phyloP scores from a whole-genome alignment of 1,284 basidiomycete genomes.

The Gymnopus androsaceus region DNA sequence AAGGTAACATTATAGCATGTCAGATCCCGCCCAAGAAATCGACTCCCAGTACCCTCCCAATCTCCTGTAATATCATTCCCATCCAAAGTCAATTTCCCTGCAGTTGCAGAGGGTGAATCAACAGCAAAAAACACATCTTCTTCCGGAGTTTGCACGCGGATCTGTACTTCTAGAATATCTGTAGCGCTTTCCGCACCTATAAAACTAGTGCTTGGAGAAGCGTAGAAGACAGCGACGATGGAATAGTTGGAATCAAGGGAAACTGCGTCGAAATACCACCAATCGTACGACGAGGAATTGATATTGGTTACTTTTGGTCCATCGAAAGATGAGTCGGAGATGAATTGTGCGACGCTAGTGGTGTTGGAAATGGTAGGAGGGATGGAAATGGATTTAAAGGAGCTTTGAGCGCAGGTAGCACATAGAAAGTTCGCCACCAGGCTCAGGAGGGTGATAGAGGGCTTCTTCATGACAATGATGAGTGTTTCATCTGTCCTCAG shows the following conservation, averaged over 20 bases:
- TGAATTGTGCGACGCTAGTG: not conserved
- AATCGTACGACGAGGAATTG: constrained; percentile 20
- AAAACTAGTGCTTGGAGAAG: constrained; percentile 5
- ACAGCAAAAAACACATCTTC: constrained; percentile 5
- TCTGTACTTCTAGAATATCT: constrained; percentile 7
- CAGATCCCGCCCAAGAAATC: constrained; percentile 10
- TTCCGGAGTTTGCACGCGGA: constrained; percentile 16
- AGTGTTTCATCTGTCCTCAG: too few relatives aligned
- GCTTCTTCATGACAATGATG: too few relatives aligned
- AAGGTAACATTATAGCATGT: constrained; percentile 9
- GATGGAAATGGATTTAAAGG: too few relatives aligned
- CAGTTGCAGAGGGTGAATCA: not conserved
- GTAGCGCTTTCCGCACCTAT: constrained; percentile 3
- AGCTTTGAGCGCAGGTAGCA: too few relatives aligned
- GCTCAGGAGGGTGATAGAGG: too few relatives aligned
- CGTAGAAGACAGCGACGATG: constrained; percentile 18
- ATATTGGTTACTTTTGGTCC: constrained; percentile 18
- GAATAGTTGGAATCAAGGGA: constrained; percentile 16
- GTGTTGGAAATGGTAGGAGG: constrained; percentile 1
- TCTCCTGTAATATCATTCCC: constrained; percentile 15
- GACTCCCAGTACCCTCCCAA: constrained; percentile 20
- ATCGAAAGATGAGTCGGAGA: constrained; percentile 11
- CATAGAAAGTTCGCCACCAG: too few relatives aligned
- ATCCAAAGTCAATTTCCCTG: constrained; percentile 3
- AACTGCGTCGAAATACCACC: constrained; percentile 25